Conservation (phyloP, 495 filamentous ascomycete genomes). For the Penicillium dipodomyicola region DNA sequence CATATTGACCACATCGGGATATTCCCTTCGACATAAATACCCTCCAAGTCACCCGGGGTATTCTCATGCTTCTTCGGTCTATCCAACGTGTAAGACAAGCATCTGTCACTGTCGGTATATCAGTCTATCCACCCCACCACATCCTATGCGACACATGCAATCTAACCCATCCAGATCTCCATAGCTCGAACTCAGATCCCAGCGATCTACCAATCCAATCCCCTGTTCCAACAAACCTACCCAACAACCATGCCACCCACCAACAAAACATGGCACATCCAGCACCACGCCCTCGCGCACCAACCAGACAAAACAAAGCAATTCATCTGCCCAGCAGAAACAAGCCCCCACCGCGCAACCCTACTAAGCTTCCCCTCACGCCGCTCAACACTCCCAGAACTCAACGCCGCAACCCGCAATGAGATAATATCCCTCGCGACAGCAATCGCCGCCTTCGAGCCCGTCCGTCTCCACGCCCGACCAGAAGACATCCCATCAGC, state of each 20-base stretch:
- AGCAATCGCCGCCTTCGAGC: slow-evolving; percentile 36
- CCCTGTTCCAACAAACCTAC: background rate
- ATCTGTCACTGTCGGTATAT: slow-evolving; percentile 2
- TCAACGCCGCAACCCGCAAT: slow-evolving; percentile 23
- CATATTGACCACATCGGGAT: background rate
- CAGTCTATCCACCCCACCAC: background rate
- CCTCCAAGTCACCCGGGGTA: background rate
- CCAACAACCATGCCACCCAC: slow-evolving; percentile 15
- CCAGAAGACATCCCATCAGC: slow-evolving; percentile 26
- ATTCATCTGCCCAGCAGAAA: slow-evolving; percentile 30
- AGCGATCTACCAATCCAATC: background rate
- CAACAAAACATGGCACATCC: slow-evolving; percentile 16
- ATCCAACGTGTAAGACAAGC: background rate
- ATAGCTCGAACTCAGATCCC: background rate
- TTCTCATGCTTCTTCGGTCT: slow-evolving; percentile 1
- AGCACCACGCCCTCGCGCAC: slow-evolving; percentile 3
- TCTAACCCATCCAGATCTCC: slow-evolving; percentile 5
- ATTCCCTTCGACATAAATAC: background rate
- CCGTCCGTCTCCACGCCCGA: slow-evolving; percentile 33
- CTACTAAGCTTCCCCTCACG: slow-evolving; percentile 38
- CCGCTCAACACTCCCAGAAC: slow-evolving; percentile 25
- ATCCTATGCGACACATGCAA: background rate
- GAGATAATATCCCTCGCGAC: slow-evolving; percentile 33
- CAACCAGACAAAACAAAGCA: slow-evolving; percentile 13
- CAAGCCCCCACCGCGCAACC: slow-evolving; percentile 30